These are phyloP conservation scores for Sporothrix curviconia DNA, from an alignment of 2,329 filamentous ascomycete species.

Conservation along the genomic window DNA sequence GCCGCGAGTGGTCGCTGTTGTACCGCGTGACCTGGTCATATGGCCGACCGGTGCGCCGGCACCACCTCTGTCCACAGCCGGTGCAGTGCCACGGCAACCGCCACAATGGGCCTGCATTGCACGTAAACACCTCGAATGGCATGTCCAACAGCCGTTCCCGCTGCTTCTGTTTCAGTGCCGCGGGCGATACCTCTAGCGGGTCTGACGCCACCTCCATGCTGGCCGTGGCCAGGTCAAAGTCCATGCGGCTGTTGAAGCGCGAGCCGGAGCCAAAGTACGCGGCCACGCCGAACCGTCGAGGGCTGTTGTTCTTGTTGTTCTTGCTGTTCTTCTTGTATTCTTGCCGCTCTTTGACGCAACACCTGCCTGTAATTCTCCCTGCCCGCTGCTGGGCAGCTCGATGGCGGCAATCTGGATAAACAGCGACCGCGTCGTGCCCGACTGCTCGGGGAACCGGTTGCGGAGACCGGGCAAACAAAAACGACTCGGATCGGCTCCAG, in stretches of 20 bases:
- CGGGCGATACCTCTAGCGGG: too few relatives aligned
- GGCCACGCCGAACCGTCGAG: not conserved
- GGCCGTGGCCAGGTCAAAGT: not conserved
- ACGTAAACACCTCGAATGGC: conserved; percentile 2
- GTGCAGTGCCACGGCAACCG: conserved; percentile 10
- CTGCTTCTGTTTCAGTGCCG: too few relatives aligned
- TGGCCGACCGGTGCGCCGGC: conserved; percentile 9
- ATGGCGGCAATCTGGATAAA: conserved; percentile 10
- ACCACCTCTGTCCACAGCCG: conserved; percentile 4
- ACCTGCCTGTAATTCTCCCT: too few relatives aligned
- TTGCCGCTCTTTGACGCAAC: too few relatives aligned
- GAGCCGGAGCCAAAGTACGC: conserved; percentile 9
- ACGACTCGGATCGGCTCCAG: not conserved
- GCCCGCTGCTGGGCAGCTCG: too few relatives aligned
- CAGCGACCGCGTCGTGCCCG: conserved; percentile 14
- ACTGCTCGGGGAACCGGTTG: conserved; percentile 1
- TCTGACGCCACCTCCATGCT: not conserved
- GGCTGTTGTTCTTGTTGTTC: not conserved
- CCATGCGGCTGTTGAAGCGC: not conserved
- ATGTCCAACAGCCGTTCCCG: not conserved
- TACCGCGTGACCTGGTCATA: conserved; percentile 7
- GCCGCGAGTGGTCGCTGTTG: conserved; percentile 14
- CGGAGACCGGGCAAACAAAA: not conserved
- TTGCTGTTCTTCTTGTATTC: not conserved
- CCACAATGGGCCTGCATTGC: conserved; percentile 4